A percentile compares a stretch with the other conserved stretches of the same genome.
phyloP scores from a whole-genome alignment of 306 rosid species.

The Fagus crenata region DNA sequence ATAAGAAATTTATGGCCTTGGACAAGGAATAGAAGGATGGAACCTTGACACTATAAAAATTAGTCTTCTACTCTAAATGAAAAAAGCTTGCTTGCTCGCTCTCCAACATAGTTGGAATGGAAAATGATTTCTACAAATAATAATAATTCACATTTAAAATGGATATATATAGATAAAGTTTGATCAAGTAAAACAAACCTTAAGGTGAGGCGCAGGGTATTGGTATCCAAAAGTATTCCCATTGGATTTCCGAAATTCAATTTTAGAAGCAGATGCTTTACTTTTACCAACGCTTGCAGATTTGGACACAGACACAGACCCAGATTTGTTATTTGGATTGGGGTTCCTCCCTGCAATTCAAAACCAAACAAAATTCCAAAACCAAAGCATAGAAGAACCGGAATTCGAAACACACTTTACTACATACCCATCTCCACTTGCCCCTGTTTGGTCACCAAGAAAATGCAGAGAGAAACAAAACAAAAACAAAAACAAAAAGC shows the following conservation, averaged over 20 bases:
- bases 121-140: neutral
- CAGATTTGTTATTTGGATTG: conserved; percentile 37
- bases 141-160: neutral
- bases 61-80: neutral
- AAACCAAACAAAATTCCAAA: conserved; percentile 29
- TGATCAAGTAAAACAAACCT: conserved; percentile 47
- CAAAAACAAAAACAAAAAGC: neutral
- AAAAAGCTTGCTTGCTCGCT: neutral
- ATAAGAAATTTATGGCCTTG: no score
- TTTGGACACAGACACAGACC: conserved; percentile 30
- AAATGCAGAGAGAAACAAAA: neutral
- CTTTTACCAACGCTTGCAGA: conserved; percentile 40
- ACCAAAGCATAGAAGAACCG: conserved; percentile 12
- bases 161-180: neutral
- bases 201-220: conserved; percentile 54
- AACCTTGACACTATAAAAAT: neutral
- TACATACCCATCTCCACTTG: neutral
- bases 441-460: conserved; percentile 17
- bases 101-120: neutral
- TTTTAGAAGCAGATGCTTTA: conserved; percentile 51
- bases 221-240: conserved; percentile 55
- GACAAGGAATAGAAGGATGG: no score
- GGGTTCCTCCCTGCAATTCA: conserved; percentile 58
- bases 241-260: conserved; percentile 22
- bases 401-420: neutral